These are phyloP conservation scores for Vanderwaltozyma polyspora DNA, from an alignment of 805 yeast genomes.

Conservation along the genomic window DNA sequence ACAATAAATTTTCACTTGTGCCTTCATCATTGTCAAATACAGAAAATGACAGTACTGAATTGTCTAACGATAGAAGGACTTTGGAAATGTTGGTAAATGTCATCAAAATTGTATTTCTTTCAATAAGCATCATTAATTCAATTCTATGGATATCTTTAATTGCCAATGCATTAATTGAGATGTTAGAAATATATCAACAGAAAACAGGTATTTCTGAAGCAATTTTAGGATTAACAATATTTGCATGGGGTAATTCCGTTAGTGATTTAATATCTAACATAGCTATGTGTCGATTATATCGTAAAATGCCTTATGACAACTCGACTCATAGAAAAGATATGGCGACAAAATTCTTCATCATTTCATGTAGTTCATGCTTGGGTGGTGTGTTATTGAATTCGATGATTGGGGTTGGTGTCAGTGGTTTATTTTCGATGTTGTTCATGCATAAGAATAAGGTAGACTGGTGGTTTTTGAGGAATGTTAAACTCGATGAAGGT, in stretches of 20 bases:
- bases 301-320: slow-evolving; percentile 16
- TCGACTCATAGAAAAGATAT: slow-evolving; percentile 8
- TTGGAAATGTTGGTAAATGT: slow-evolving; percentile 11
- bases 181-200: slow-evolving; percentile 25
- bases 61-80: slow-evolving; percentile 6
- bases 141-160: slow-evolving; percentile 25
- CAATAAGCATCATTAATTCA: slow-evolving; percentile 23
- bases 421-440: slow-evolving; percentile 42
- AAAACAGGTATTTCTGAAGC: slow-evolving; percentile 53
- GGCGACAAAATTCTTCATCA: slow-evolving; percentile 61
- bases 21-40: slow-evolving; percentile 3
- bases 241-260: slow-evolving; percentile 88
- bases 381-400: slow-evolving; percentile 83
- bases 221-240: slow-evolving; percentile 78
- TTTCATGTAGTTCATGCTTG: slow-evolving; percentile 88
- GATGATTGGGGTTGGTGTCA: slow-evolving; percentile 71
- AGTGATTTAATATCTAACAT: slow-evolving; percentile 85
- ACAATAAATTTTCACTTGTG: slow-evolving; percentile 17
- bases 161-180: slow-evolving; percentile 27
- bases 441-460: slow-evolving; percentile 10
- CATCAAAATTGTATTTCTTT: slow-evolving; percentile 8
- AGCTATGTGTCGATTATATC: slow-evolving; percentile 57
- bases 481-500: slow-evolving; percentile 10
- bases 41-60: not conserved
- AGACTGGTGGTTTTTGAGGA: slow-evolving; percentile 18